Evolutionary conservation across 768 basidiomycete species (phyloP).

Genomic region (Amanita rubescens): DNA sequence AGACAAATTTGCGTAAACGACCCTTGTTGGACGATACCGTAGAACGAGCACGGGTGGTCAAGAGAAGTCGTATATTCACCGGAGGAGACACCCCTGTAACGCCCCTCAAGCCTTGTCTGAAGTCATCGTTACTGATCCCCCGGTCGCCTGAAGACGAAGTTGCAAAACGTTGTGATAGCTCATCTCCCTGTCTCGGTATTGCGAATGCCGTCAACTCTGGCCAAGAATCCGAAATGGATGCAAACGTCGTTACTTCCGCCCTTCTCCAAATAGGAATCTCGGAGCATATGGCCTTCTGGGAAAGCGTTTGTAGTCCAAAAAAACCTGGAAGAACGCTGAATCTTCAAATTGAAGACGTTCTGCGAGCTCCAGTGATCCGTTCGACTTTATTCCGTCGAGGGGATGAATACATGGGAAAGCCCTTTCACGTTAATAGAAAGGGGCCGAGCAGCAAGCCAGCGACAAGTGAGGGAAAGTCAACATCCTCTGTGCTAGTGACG

Average conservation of each 20-base stretch:
- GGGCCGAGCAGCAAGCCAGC: not conserved
- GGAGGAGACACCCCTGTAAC: not conserved
- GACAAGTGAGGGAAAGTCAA: not conserved
- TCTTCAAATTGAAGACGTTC: constrained; percentile 16
- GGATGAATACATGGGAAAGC: constrained; percentile 20
- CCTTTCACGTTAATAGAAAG: constrained; percentile 13
- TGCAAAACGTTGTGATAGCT: not conserved
- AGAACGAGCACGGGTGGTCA: not conserved
- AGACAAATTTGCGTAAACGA: not conserved
- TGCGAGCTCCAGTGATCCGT: constrained; percentile 14
- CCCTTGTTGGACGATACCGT: not conserved
- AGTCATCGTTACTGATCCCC: not conserved
- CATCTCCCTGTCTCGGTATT: not conserved
- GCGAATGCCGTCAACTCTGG: not conserved
- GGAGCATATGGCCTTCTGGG: not conserved
- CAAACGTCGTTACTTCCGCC: not conserved
- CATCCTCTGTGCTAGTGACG: not conserved
- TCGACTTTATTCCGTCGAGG: constrained; percentile 19
- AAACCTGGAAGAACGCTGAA: constrained; percentile 4
- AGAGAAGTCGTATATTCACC: not conserved
- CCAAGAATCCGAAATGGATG: not conserved
- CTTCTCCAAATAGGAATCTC: not conserved
- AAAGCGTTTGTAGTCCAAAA: not conserved
- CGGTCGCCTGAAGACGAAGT: not conserved
- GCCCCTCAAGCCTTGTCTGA: not conserved